Evolutionary conservation across 768 basidiomycete genomes (phyloP), one percentile per base, ranked within the genome.

Genomic region (Rhizopogon vulgaris): DNA sequence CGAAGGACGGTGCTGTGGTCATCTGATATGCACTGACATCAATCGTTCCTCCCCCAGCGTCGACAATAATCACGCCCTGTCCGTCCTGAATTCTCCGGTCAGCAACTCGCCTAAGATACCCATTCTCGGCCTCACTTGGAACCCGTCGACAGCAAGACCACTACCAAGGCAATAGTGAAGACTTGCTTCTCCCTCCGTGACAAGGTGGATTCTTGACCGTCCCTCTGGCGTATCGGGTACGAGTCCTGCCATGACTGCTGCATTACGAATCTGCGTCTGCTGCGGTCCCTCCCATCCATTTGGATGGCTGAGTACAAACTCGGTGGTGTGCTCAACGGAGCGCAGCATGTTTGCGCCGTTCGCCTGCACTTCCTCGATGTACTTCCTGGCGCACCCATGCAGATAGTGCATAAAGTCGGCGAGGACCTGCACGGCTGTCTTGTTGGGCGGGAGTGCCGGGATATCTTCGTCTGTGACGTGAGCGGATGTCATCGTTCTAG

Each of bases 11-110:
- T 1, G 58, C 63, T n/a, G 57, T 58, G n/a, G 60, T 59, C 58
- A 73, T 71, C 28, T 70, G 71, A 51, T 84, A 84, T 11, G 77
- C 70, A 52, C 78, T 82, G 38, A 84, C 67, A 54, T 85, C 82
- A 25, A 84, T 69, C 0, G 81, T 85, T 17, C 80, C 83, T 39
- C 80, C 80, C 6, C 83, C 82, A 3, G 81, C 79, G 52, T 84
- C 80, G n/a, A 83, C 75, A 32, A 84, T 69, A 52, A 79, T 65
- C 3, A 82, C 66, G 1, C 76, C 78, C 41, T 77, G 61, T 11
- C 74, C 74, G 12, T 62, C 66, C 77, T 80, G 54, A 38, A 27
- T 22, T 27, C 12, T 14, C 5, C 4, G 7, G 27, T 59, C 30
- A 59, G 52, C 24, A 0, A 48, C 15, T 25, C 27, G 18, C 17